These are phyloP conservation scores for Dujonia santamariae DNA, from an alignment of 1,139 yeast species.

Conservation along the genomic window DNA sequence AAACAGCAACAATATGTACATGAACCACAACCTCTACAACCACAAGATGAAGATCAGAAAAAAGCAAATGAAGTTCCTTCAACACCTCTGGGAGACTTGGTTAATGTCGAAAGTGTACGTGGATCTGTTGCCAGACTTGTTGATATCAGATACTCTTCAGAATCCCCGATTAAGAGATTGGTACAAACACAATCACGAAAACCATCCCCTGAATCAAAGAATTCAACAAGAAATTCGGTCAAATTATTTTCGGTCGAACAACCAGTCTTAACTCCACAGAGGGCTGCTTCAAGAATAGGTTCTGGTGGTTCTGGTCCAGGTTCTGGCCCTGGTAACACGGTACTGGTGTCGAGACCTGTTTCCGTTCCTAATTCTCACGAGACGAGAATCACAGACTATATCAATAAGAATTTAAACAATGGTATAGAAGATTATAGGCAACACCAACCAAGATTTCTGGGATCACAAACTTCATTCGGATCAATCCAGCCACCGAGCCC, in stretches of 20 bases:
- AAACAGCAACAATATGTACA: not conserved
- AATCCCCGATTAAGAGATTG: not conserved
- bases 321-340: too few relatives aligned
- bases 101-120: not conserved
- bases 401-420: slow-evolving; percentile 5
- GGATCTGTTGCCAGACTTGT: slow-evolving; percentile 1
- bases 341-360: not conserved
- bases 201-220: not conserved
- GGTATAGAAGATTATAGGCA: slow-evolving; percentile 5
- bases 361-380: not conserved
- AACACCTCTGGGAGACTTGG: too few relatives aligned
- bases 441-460: slow-evolving; percentile 5
- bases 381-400: slow-evolving; percentile 3
- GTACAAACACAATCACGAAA: too few relatives aligned
- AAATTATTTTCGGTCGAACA: not conserved
- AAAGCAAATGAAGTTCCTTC: too few relatives aligned
- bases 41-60: too few relatives aligned
- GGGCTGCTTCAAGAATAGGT: not conserved
- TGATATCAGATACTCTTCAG: not conserved
- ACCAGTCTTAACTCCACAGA: not conserved
- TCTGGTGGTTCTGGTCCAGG: not conserved
- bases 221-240: slow-evolving; percentile 1
- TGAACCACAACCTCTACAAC: not conserved
- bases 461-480: slow-evolving; percentile 4
- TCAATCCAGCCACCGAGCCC: slow-evolving; percentile 5